These are phyloP conservation scores for Ceratocystis alfenasii DNA, from an alignment of 2,329 filamentous ascomycete species.

Conservation along the genomic window DNA sequence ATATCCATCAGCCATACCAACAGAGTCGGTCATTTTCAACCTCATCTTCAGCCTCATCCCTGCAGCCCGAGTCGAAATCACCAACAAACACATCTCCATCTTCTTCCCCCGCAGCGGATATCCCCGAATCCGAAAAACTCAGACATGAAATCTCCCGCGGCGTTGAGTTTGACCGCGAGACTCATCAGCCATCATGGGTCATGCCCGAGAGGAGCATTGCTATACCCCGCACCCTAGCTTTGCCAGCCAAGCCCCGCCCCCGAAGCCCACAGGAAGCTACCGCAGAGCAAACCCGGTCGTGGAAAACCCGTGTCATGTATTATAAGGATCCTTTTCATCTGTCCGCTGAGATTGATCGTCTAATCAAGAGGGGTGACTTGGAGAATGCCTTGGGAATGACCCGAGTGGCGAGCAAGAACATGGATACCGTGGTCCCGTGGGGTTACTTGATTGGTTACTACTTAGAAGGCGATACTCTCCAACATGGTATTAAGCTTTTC, in stretches of 20 bases:
- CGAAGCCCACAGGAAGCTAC: conserved; percentile 14
- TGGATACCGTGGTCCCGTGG: conserved; percentile 66
- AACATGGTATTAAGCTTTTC: conserved; percentile 63
- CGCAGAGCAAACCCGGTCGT: conserved; percentile 11
- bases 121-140: conserved; percentile 14
- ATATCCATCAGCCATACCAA: background rate
- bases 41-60: background rate
- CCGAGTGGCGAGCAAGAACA: conserved; percentile 53
- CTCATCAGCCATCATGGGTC: conserved; percentile 21
- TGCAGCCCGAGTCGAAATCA: background rate
- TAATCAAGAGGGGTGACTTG: conserved; percentile 47
- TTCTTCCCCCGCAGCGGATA: background rate
- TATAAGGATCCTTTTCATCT: conserved; percentile 62
- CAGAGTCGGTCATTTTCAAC: conserved; percentile 12
- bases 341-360: conserved; percentile 50
- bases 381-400: conserved; percentile 58
- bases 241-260: conserved; percentile 12
- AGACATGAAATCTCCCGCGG: conserved; percentile 19
- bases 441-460: conserved; percentile 70
- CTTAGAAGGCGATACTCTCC: conserved; percentile 48
- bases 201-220: conserved; percentile 14
- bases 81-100: background rate
- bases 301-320: conserved; percentile 28
- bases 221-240: background rate
- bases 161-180: conserved; percentile 20